Conservation (phyloP, 768 basidiomycete species). For the Suillus paluster region DNA sequence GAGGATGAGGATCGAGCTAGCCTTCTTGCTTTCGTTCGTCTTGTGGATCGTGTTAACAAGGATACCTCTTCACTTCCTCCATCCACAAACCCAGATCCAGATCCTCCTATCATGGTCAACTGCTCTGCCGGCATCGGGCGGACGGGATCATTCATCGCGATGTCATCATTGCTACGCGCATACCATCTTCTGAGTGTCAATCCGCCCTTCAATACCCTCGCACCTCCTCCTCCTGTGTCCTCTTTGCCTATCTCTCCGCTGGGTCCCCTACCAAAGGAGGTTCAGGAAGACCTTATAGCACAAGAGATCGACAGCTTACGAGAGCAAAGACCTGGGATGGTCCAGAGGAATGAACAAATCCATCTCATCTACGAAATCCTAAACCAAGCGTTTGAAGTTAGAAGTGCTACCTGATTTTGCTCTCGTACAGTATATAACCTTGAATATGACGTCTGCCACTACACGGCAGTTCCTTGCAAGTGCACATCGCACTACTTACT, state of each 20-base stretch:
- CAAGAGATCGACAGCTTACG: constrained; percentile 78
- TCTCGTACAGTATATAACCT: background rate
- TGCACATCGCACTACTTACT: background rate
- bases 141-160: constrained; percentile 84
- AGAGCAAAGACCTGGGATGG: constrained; percentile 85
- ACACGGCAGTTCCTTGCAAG: background rate
- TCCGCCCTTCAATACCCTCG: constrained; percentile 26
- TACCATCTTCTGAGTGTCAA: constrained; percentile 49
- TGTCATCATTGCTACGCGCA: constrained; percentile 76
- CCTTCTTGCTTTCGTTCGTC: constrained; percentile 61
- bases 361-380: constrained; percentile 68
- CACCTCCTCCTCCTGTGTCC: constrained; percentile 30
- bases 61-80: constrained; percentile 37
- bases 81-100: constrained; percentile 45
- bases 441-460: background rate
- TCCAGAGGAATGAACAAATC: constrained; percentile 71
- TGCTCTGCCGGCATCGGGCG: constrained; percentile 91
- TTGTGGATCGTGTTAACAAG: constrained; percentile 69
- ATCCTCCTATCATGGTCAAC: constrained; percentile 80
- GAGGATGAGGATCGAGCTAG: constrained; percentile 58
- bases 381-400: constrained; percentile 24
- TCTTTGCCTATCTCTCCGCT: constrained; percentile 54
- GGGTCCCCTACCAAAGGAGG: constrained; percentile 54
- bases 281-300: constrained; percentile 60
- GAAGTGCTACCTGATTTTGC: constrained; percentile 11